Conservation (phyloP, 768 basidiomycete genomes). For the Royoungia palumana region DNA sequence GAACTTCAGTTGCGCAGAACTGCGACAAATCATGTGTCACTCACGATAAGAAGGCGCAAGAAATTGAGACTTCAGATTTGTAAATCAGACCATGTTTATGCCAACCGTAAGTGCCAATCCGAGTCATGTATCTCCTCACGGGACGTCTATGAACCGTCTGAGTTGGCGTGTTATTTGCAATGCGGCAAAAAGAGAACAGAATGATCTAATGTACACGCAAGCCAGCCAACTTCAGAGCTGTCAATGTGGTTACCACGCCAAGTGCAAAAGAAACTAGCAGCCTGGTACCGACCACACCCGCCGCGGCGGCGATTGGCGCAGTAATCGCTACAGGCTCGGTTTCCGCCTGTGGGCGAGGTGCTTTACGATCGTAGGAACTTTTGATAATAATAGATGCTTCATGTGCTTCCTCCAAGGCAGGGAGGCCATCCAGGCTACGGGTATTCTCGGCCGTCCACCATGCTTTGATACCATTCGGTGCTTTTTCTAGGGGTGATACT, state of each 20-base stretch:
- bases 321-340: neutral
- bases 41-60: no score
- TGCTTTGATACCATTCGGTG: constrained; percentile 44
- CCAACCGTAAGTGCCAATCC: no score
- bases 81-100: no score
- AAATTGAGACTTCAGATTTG: no score
- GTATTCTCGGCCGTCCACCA: constrained; percentile 55
- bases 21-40: no score
- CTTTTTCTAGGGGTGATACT: constrained; percentile 17
- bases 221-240: constrained; percentile 7
- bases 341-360: constrained; percentile 1
- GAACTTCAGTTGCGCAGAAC: no score
- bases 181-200: no score
- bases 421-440: constrained; percentile 55
- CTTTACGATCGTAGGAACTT: constrained; percentile 21
- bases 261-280: constrained; percentile 29
- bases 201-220: constrained; percentile 5
- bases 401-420: constrained; percentile 40
- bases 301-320: neutral
- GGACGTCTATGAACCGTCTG: no score
- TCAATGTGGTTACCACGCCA: constrained; percentile 23
- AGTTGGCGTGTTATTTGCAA: no score
- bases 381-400: constrained; percentile 11
- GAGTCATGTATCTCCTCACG: no score
- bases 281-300: constrained; percentile 1